phyloP scores from a whole-genome alignment of 805 yeast genomes.

The Monosporozyma yasuniensis region DNA sequence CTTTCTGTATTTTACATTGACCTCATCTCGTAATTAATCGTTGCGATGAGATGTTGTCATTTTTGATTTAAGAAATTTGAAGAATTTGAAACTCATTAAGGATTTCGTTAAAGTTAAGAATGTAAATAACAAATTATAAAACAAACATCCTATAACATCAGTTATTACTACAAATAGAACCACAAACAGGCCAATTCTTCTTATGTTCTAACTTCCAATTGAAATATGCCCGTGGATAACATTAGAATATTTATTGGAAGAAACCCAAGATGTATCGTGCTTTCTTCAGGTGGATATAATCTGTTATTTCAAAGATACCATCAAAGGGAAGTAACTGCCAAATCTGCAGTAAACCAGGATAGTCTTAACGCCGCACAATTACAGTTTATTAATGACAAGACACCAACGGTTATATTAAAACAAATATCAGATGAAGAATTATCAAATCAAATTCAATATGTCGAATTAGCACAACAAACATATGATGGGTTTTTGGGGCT shows the following conservation, averaged over 20 bases:
- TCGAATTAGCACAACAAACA: constrained; percentile 30
- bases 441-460: constrained; percentile 31
- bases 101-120: not conserved
- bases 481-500: constrained; percentile 57
- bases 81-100: not conserved
- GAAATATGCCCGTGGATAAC: not conserved
- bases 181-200: constrained; percentile 2
- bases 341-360: constrained; percentile 4
- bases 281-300: constrained; percentile 50
- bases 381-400: constrained; percentile 2
- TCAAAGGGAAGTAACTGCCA: constrained; percentile 15
- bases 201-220: not conserved
- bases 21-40: no score
- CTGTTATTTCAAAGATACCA: constrained; percentile 41
- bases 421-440: constrained; percentile 38
- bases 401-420: constrained; percentile 42
- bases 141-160: no score
- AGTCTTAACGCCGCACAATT: constrained; percentile 11
- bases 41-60: not conserved
- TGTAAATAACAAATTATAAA: no score
- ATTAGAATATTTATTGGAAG: constrained; percentile 60
- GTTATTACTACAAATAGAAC: no score
- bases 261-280: constrained; percentile 59
- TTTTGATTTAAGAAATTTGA: not conserved
- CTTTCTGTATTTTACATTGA: no score